Conservation (phyloP, 2,329 filamentous ascomycete genomes). For the Malbranchea zuffiana region DNA sequence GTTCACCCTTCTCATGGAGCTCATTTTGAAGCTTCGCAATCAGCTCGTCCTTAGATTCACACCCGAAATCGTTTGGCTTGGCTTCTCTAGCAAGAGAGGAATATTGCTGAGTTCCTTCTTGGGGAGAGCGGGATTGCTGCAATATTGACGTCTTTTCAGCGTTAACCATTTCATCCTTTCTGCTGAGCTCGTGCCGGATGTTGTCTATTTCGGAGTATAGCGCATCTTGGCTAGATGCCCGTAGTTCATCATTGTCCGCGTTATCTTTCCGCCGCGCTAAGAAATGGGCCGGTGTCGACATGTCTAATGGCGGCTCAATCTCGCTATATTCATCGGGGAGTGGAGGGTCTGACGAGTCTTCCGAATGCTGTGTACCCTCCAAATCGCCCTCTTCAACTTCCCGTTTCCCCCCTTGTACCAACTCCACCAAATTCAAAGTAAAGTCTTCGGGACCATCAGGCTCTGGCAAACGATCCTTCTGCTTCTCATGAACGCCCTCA, state of each 20-base stretch:
- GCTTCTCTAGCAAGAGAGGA: background rate
- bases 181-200: conserved; percentile 23
- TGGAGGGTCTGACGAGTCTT: conserved; percentile 19
- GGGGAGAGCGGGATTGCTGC: conserved; percentile 31
- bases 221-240: conserved; percentile 14
- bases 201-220: conserved; percentile 24
- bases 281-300: conserved; percentile 35
- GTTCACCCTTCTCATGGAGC: conserved; percentile 8
- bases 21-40: conserved; percentile 10
- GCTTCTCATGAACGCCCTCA: conserved; percentile 5
- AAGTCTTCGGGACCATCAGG: conserved; percentile 34
- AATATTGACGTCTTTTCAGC: conserved; percentile 27
- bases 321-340: conserved; percentile 32
- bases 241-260: conserved; percentile 17
- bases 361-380: conserved; percentile 13
- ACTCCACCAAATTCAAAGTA: conserved; percentile 33
- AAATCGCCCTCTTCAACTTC: conserved; percentile 7
- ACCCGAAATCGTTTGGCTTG: too few species aligned
- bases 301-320: conserved; percentile 34
- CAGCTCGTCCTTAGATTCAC: conserved; percentile 9
- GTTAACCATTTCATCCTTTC: conserved; percentile 28
- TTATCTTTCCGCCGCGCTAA: conserved; percentile 19
- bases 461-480: conserved; percentile 27
- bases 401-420: conserved; percentile 22
- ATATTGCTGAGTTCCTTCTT: conserved; percentile 28